Conservation (phyloP, 2,329 filamentous ascomycete species). For the Colletotrichum liaoningense region DNA sequence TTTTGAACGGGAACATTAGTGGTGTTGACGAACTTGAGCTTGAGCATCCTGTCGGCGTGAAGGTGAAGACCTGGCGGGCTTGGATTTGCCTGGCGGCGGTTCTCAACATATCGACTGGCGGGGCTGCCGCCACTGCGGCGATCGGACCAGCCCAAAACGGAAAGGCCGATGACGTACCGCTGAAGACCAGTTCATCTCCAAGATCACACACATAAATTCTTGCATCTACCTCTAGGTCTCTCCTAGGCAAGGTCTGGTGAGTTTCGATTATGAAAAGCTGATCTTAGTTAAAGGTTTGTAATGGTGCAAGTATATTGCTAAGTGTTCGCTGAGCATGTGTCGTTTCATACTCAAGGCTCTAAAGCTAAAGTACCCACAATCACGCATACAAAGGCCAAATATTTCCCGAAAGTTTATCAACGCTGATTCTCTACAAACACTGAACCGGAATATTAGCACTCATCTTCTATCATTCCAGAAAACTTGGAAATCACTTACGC, state of each 20-base stretch:
- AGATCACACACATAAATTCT: not conserved
- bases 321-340: too few species aligned
- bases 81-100: not conserved
- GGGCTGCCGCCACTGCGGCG: not conserved
- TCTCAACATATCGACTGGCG: not conserved
- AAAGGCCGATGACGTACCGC: not conserved
- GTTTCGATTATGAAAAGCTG: too few species aligned
- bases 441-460: not conserved
- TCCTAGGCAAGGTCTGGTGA: too few species aligned
- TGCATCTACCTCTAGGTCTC: too few species aligned
- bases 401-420: too few species aligned
- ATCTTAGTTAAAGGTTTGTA: too few species aligned
- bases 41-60: slow-evolving; percentile 29
- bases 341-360: too few species aligned
- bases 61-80: not conserved
- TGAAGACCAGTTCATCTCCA: not conserved
- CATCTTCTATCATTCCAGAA: fast-evolving
- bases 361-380: too few species aligned
- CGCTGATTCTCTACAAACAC: not conserved
- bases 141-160: not conserved
- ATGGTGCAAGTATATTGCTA: too few species aligned
- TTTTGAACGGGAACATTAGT: slow-evolving; percentile 24
- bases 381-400: too few species aligned
- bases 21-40: slow-evolving; percentile 37
- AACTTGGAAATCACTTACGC: not conserved